phyloP scores from a whole-genome alignment of 805 yeast genomes.

The Metahyphopichia silvanorum region DNA sequence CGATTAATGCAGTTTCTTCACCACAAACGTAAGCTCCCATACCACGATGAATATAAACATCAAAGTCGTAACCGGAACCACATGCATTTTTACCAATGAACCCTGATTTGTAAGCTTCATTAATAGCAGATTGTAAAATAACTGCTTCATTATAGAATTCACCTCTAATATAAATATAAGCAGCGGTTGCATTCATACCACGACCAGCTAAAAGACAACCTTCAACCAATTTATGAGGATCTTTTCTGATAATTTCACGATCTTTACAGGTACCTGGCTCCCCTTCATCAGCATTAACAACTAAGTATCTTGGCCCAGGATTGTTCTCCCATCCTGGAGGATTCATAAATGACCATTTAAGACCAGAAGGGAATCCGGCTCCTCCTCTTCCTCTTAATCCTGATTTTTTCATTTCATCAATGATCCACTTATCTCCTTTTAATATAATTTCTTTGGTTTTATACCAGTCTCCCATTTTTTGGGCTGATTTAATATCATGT shows the following conservation, averaged over 20 bases:
- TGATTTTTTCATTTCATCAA: constrained; percentile 79
- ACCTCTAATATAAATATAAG: constrained; percentile 87
- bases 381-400: constrained; percentile 93
- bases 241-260: constrained; percentile 86
- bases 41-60: constrained; percentile 83
- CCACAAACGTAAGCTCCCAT: constrained; percentile 94
- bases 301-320: constrained; percentile 83
- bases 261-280: constrained; percentile 95
- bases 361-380: constrained; percentile 90
- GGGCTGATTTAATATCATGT: constrained; percentile 67
- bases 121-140: constrained; percentile 73
- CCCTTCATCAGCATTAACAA: constrained; percentile 92
- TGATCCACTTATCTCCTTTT: constrained; percentile 88
- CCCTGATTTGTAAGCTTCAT: constrained; percentile 83
- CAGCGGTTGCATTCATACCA: constrained; percentile 92
- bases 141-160: constrained; percentile 84
- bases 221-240: constrained; percentile 87
- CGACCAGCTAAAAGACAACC: constrained; percentile 90
- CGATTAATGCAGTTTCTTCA: constrained; percentile 87
- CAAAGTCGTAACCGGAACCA: constrained; percentile 83
- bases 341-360: constrained; percentile 92
- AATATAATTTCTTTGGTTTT: constrained; percentile 81
- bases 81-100: constrained; percentile 81
- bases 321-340: constrained; percentile 96
- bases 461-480: constrained; percentile 87